Conservation (phyloP, 1,139 yeast genomes). For the Magnusiomyces suaveolens region DNA sequence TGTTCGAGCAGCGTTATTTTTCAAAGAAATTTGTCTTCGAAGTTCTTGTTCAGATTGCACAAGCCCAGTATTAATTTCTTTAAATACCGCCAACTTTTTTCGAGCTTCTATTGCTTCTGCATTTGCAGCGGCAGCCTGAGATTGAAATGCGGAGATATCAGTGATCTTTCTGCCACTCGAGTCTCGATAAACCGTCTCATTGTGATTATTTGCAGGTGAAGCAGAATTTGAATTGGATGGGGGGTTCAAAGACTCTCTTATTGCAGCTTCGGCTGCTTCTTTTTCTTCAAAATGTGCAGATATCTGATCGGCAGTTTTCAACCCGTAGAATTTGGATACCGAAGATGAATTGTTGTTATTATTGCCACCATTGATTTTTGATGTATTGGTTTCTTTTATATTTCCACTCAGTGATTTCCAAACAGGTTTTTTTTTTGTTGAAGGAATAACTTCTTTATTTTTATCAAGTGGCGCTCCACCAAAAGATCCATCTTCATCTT, state of each 20-base stretch:
- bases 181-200: conserved; percentile 52
- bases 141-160: background rate
- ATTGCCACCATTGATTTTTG: conserved; percentile 2
- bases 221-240: background rate
- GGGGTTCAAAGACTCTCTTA: conserved; percentile 1
- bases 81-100: conserved; percentile 16
- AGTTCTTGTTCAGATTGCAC: conserved; percentile 30
- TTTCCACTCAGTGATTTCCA: conserved; percentile 21
- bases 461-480: too few relatives aligned
- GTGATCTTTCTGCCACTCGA: conserved; percentile 35
- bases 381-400: background rate
- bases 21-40: background rate
- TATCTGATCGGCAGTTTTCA: conserved; percentile 38
- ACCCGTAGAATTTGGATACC: conserved; percentile 28
- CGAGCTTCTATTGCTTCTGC: background rate
- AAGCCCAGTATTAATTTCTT: conserved; percentile 38
- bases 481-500: conserved; percentile 15
- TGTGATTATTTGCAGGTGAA: conserved; percentile 8
- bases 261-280: conserved; percentile 13
- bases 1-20: conserved; percentile 21
- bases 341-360: background rate
- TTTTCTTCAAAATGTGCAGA: conserved; percentile 28
- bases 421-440: conserved; percentile 27
- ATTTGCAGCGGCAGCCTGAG: background rate
- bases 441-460: conserved; percentile 5